Conservation (phyloP, 192 early-diverging fungal genomes). For the Coemansia sp. region DNA sequence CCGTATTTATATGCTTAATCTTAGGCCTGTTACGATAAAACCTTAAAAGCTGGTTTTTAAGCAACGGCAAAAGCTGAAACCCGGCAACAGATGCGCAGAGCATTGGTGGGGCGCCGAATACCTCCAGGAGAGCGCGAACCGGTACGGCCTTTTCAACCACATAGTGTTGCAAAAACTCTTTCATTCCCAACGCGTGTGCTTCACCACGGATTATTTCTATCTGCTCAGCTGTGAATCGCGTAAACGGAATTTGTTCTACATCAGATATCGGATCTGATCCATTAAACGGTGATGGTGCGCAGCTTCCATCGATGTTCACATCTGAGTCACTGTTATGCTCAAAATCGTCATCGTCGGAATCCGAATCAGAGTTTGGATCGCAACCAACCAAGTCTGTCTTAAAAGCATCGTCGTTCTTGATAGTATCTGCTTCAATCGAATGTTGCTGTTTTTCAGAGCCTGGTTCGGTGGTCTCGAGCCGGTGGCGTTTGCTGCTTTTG, state of each 20-base stretch:
- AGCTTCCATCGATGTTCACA: constrained; percentile 49
- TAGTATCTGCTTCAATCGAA: no score
- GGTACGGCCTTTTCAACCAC: constrained; percentile 51
- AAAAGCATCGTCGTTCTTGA: no score
- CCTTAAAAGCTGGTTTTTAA: constrained; percentile 60
- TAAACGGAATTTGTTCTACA: constrained; percentile 2
- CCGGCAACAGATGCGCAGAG: constrained; percentile 52
- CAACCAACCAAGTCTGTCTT: background rate
- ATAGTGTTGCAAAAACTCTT: constrained; percentile 67
- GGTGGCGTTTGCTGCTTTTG: constrained; percentile 29
- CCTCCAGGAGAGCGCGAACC: constrained; percentile 63
- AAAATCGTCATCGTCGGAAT: background rate
- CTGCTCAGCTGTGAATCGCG: constrained; percentile 31
- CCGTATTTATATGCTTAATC: constrained; percentile 59
- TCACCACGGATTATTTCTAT: constrained; percentile 40
- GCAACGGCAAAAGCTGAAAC: constrained; percentile 61
- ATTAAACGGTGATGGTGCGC: constrained; percentile 39
- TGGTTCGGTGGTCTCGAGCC: constrained; percentile 1
- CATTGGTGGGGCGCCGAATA: constrained; percentile 57
- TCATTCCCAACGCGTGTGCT: constrained; percentile 34
- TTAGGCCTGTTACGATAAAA: constrained; percentile 60
- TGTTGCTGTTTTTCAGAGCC: constrained; percentile 2
- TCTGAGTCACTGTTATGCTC: constrained; percentile 12
- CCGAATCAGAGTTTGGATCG: constrained; percentile 4
- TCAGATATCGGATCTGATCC: background rate